These are phyloP conservation scores for Chlorella vulgaris DNA, from an alignment of 139 green algal species.

Conservation along the genomic window DNA sequence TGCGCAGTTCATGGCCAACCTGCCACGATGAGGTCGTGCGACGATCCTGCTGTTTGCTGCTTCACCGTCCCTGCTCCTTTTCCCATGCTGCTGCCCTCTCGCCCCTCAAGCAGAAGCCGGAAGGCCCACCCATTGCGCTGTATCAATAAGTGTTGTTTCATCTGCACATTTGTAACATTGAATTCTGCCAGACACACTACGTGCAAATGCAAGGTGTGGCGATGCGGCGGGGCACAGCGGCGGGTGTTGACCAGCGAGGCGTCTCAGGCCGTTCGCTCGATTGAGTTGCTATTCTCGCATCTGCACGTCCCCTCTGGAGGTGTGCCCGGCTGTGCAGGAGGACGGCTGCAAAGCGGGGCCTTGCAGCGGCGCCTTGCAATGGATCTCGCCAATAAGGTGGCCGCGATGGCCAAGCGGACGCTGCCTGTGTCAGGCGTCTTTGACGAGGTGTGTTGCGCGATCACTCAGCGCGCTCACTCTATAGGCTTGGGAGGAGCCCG, in stretches of 20 bases:
- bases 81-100: not conserved
- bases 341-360: not conserved
- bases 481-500: no score
- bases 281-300: no score
- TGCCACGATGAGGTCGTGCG: not conserved
- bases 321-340: no score
- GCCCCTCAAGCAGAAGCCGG: not conserved
- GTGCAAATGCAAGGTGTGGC: no score
- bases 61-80: not conserved
- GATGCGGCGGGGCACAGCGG: no score
- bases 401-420: slow-evolving; percentile 36
- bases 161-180: no score
- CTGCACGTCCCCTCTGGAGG: no score
- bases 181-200: no score
- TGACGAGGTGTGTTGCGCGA: slow-evolving; percentile 10
- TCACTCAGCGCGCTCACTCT: not conserved
- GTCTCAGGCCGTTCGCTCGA: no score
- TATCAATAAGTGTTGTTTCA: no score
- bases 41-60: not conserved
- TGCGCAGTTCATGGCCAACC: slow-evolving; percentile 9
- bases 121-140: no score
- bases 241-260: no score
- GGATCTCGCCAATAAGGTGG: slow-evolving; percentile 35
- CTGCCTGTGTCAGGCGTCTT: slow-evolving; percentile 34
- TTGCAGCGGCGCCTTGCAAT: not conserved